phyloP scores from a whole-genome alignment of 1,284 basidiomycete species.

The Entoloma clypeatum region DNA sequence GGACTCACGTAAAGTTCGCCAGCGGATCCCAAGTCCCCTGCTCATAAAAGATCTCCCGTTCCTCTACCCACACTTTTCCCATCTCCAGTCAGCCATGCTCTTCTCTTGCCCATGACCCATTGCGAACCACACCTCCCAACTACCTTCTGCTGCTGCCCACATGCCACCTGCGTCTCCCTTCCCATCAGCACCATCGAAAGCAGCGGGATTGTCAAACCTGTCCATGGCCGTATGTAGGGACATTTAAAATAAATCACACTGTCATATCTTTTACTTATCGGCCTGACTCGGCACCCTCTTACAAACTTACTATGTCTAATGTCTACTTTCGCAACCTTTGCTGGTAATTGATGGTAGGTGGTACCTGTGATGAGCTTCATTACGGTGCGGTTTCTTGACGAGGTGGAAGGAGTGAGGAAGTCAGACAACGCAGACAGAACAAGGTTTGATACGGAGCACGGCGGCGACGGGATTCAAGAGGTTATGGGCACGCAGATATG shows the following conservation, averaged over 20 bases:
- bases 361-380: slow-evolving; percentile 7
- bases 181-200: slow-evolving; percentile 81
- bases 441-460: slow-evolving; percentile 54
- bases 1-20: slow-evolving; percentile 79
- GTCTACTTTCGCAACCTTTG: too few species aligned
- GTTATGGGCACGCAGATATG: slow-evolving; percentile 61
- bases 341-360: slow-evolving; percentile 30
- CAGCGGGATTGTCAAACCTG: slow-evolving; percentile 84
- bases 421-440: slow-evolving; percentile 51
- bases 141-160: slow-evolving; percentile 74
- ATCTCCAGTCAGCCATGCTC: slow-evolving; percentile 68
- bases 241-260: slow-evolving; percentile 58
- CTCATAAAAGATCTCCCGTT: slow-evolving; percentile 91
- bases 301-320: too few species aligned
- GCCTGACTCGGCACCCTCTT: slow-evolving; percentile 57
- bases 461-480: slow-evolving; percentile 59
- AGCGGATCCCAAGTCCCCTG: slow-evolving; percentile 74
- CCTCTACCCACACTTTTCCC: slow-evolving; percentile 90
- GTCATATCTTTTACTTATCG: slow-evolving; percentile 59
- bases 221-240: slow-evolving; percentile 80
- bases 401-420: slow-evolving; percentile 7
- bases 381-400: slow-evolving; percentile 1
- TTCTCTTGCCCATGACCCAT: slow-evolving; percentile 17
- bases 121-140: slow-evolving; percentile 77
- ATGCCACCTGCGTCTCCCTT: slow-evolving; percentile 69